phyloP scores from a whole-genome alignment of 306 rosid species.

The Oemleria cerasiformis region DNA sequence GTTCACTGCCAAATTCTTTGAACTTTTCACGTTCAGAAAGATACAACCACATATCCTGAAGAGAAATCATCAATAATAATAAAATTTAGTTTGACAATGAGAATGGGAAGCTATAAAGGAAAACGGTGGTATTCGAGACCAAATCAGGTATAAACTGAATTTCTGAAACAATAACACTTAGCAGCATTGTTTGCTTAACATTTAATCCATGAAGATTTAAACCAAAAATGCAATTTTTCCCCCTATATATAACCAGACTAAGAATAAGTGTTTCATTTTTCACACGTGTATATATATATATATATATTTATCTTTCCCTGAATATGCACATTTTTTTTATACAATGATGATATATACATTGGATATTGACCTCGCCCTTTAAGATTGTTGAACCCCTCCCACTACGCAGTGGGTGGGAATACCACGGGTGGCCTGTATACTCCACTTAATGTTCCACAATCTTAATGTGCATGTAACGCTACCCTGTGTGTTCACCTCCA shows the following conservation, averaged over 20 bases:
- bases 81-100: conserved; percentile 10
- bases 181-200: neutral
- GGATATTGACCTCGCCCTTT: too few species aligned
- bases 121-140: neutral
- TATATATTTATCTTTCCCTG: neutral
- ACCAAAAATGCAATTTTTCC: neutral
- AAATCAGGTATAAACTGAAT: neutral
- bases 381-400: too few species aligned
- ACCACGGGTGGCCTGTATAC: neutral
- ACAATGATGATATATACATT: too few species aligned
- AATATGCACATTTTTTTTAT: too few species aligned
- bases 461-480: neutral
- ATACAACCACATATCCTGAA: conserved; percentile 96
- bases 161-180: neutral
- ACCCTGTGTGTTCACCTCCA: neutral
- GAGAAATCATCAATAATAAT: conserved; percentile 14
- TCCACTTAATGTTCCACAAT: neutral
- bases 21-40: conserved; percentile 72
- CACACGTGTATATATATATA: neutral
- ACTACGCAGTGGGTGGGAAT: too few species aligned
- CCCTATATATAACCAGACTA: neutral
- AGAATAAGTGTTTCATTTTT: neutral
- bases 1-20: conserved; percentile 69
- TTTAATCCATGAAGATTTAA: neutral
- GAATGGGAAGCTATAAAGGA: conserved; percentile 5